These are phyloP conservation scores for Malassezia slooffiae DNA, from an alignment of 1,284 basidiomycete genomes.

Conservation along the genomic window DNA sequence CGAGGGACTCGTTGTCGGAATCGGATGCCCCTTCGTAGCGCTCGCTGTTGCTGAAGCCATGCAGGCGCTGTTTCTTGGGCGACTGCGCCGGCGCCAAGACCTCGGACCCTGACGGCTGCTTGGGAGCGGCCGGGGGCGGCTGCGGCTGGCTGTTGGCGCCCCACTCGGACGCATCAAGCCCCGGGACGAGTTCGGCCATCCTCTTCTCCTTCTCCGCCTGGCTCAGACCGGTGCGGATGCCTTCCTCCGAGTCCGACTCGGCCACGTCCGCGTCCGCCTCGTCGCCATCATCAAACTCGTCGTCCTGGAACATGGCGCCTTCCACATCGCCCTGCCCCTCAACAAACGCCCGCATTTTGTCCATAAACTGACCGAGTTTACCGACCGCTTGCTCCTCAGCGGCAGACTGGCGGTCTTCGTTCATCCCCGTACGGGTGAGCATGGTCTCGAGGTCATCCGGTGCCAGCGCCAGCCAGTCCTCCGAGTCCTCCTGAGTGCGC, in stretches of 20 bases:
- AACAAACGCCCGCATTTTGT: constrained; percentile 31
- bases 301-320: constrained; percentile 31
- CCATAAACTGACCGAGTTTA: constrained; percentile 25
- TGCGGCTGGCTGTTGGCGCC: background rate
- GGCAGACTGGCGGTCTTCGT: constrained; percentile 1
- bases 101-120: background rate
- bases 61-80: constrained; percentile 3
- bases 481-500: constrained; percentile 21
- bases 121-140: background rate
- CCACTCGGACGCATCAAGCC: constrained; percentile 7
- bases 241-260: constrained; percentile 16
- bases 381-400: constrained; percentile 22
- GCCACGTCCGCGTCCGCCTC: constrained; percentile 17
- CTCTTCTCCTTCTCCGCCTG: background rate
- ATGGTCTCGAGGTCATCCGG: constrained; percentile 24
- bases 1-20: constrained; percentile 1
- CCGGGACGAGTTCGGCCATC: constrained; percentile 2
- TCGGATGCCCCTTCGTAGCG: constrained; percentile 12
- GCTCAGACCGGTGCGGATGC: too few relatives aligned
- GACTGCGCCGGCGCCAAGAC: background rate
- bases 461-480: constrained; percentile 26
- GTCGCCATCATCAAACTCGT: constrained; percentile 24
- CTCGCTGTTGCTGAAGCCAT: background rate
- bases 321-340: constrained; percentile 27
- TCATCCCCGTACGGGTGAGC: constrained; percentile 1